Evolutionary conservation across 257 asterid species (phyloP).

Genomic region (Scutellaria barbata): DNA sequence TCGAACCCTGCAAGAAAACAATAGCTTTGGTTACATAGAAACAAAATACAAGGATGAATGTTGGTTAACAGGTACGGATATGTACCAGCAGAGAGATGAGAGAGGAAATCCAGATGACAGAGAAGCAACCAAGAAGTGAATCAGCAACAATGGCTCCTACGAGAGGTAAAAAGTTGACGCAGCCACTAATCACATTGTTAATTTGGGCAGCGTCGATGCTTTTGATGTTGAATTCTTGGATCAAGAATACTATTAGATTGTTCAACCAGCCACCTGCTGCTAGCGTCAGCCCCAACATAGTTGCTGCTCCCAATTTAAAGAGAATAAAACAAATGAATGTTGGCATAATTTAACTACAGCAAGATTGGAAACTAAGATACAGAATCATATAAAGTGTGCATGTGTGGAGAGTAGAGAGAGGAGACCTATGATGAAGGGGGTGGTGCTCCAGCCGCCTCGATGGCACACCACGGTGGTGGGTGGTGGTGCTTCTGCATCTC

Average conservation of each 20-base stretch:
- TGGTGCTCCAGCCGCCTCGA: slow-evolving; percentile 52
- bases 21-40: background rate
- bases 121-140: slow-evolving; percentile 53
- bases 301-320: slow-evolving; percentile 37
- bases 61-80: background rate
- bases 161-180: slow-evolving; percentile 44
- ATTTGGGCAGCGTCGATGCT: slow-evolving; percentile 50
- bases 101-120: slow-evolving; percentile 57
- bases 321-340: background rate
- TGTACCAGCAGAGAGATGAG: slow-evolving; percentile 50
- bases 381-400: background rate
- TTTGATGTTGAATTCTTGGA: slow-evolving; percentile 44
- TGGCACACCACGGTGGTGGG: slow-evolving; percentile 1
- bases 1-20: slow-evolving; percentile 42
- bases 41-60: background rate
- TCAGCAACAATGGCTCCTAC: slow-evolving; percentile 58
- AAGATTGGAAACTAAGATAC: background rate
- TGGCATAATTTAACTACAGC: background rate
- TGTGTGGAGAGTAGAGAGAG: background rate
- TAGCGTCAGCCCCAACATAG: slow-evolving; percentile 40
- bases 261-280: slow-evolving; percentile 46
- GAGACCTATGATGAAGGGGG: slow-evolving; percentile 56
- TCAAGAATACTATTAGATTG: slow-evolving; percentile 56
- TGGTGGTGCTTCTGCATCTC: slow-evolving; percentile 27
- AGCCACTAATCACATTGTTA: slow-evolving; percentile 42